Base-by-base conservation (phyloP, 2,329 filamentous ascomycete species). In the Akanthomyces lecanii region DNA sequence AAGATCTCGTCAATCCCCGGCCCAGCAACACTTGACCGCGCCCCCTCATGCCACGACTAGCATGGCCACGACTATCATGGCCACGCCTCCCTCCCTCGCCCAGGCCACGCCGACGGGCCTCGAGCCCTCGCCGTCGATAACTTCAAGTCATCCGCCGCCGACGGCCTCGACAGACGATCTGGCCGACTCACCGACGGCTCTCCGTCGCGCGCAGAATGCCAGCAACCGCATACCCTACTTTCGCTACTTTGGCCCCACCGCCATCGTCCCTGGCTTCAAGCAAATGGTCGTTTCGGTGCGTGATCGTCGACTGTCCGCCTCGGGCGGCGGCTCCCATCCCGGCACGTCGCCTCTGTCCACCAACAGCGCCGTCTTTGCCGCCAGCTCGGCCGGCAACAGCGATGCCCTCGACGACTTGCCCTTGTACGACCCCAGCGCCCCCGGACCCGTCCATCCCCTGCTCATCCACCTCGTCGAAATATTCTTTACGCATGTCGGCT, bases 231-330 rank as follows among this genome's bases (percentile, higher is more conserved):
- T 96, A 66, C 92, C 92, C 0, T 97, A 95, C 73, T 96, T 96
- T 70, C 83, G 92, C 65, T 96, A 95, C 75, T 95, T 96, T 72
- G 92, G 92, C 0, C 91, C 91, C 0, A 96, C 92, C 1, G 92
- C 92, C 66, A 96, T 96, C 70, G 91, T 95, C 59, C 92, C 92
- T 1, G 92, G 92, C 25, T 96, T 92, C 77, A 96, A 96, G 75
- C 91, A 96, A 74, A 96, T 96, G 91, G 90, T 96, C 30, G 88
- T 90, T 64, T 88, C 89, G 61, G 85, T 93, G 36, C 83, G 88
- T 64, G 87, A 89, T 64, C 80, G 86, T 64, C 82, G 86, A 28
- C 82, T 82, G 28, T 87, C 86, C 59, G 82, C 80, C 10, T 79
- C 77, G 7, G 51, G n/a, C 30, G 44, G n/a, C 44, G 81, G 80